Conservation (phyloP, 371 early-diverging fungal species). For the Batrachochytrium dendrobatidis region DNA sequence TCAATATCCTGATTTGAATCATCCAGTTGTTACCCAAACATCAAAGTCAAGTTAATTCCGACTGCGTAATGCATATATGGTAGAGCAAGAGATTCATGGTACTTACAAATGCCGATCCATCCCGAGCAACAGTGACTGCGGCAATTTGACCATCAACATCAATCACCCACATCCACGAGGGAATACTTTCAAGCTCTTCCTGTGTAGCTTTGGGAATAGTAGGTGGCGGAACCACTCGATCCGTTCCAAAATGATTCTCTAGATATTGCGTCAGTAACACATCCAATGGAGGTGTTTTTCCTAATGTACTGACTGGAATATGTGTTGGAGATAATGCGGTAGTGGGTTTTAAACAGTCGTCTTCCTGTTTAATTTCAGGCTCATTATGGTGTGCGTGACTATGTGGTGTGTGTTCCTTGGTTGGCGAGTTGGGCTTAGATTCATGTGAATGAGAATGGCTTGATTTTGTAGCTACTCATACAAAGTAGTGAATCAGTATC, state of each 20-base stretch:
- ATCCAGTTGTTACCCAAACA: not conserved
- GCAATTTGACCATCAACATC: not conserved
- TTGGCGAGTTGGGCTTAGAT: not conserved
- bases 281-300: not conserved
- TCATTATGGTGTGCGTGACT: constrained; percentile 3
- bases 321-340: not conserved
- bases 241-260: constrained; percentile 21
- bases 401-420: not conserved
- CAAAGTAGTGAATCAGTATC: not conserved
- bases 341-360: constrained; percentile 4
- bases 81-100: not conserved
- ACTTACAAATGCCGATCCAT: not conserved
- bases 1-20: not conserved
- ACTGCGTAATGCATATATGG: not conserved
- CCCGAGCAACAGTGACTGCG: not conserved
- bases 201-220: not conserved
- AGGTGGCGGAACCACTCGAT: constrained; percentile 5
- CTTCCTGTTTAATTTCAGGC: constrained; percentile 3
- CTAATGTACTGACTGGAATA: not conserved
- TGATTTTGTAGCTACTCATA: constrained; percentile 15
- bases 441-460: constrained; percentile 5
- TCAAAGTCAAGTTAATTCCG: not conserved
- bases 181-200: not conserved
- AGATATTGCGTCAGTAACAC: constrained; percentile 14
- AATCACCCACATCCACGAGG: not conserved